Base-by-base conservation (phyloP, 352 stramenopile genomes). In the Blastocystis sp. region DNA sequence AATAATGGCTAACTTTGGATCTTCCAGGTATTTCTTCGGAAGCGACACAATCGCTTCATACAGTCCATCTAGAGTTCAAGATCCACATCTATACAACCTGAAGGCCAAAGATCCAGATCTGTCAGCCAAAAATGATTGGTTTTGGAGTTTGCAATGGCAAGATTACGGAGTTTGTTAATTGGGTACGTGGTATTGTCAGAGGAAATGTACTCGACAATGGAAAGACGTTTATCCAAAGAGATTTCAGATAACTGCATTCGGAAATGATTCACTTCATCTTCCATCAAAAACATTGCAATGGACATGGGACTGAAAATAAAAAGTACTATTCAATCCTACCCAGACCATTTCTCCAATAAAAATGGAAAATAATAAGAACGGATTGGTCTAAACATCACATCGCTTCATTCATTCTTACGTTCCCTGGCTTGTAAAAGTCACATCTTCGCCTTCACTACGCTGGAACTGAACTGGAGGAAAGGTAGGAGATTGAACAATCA, bases 71-170 rank as follows among this genome's bases (percentile, higher is more conserved):
- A 88, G 15, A 17, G 7, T 78, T 15, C 58, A 19, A 19, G 30
- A 33, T 33, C 13, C 30, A 22, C 6, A 15, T 19, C 9, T 27
- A 44, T n/a, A 33, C 9, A 22, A 88, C 62, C 37, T 54, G 58
- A 77, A 51, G 77, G 77, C 77, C 77, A 88, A 56, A 88, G 69
- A 53, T 88, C 77, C 15, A 88, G 15, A 42, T 88, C 77, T 4
- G 77, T 88, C 40, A 88, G 40, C 77, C 77, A 88, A 27, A 88
- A 88, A 48, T 88, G 77, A 53, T 73, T 44, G 24, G 77, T 88
- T 59, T 58, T 73, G 33, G 68, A 19, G 51, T 88, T 73, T n/a
- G 13, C 27, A 33, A 88, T 88, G 9, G 77, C 77, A 7, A 77
- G 33, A n/a, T 88, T 88, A 30, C 77, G 58, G 11, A 88, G 42